These are phyloP conservation scores for Sporisorium scitamineum DNA, from an alignment of 1,284 basidiomycete genomes.

Conservation along the genomic window DNA sequence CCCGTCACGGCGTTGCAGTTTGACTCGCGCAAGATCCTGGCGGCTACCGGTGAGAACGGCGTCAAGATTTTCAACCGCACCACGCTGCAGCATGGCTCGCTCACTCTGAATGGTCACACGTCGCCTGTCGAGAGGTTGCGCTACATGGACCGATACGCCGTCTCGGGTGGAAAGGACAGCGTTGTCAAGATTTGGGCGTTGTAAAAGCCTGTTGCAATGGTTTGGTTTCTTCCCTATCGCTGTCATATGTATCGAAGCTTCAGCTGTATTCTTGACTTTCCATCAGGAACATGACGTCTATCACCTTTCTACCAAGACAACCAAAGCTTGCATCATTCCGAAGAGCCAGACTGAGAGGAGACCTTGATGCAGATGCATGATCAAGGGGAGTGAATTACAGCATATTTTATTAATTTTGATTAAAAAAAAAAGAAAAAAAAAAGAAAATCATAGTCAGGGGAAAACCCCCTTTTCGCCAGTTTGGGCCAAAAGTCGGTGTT, in stretches of 20 bases:
- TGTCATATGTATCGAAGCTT: background rate
- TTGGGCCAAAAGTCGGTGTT: too few species aligned
- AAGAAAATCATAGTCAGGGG: background rate
- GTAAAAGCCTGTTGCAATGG: slow-evolving; percentile 69
- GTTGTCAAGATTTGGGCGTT: slow-evolving; percentile 95
- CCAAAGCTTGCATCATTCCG: too few species aligned
- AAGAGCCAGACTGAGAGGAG: background rate
- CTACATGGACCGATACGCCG: slow-evolving; percentile 96
- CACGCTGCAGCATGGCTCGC: slow-evolving; percentile 84
- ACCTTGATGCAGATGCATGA: too few species aligned
- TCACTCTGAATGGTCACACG: slow-evolving; percentile 90
- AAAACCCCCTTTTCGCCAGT: background rate
- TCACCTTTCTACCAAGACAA: background rate
- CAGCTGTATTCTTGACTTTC: background rate
- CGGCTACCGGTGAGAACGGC: slow-evolving; percentile 92
- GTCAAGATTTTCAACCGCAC: slow-evolving; percentile 97
- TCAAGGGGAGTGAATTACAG: too few species aligned
- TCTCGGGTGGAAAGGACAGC: slow-evolving; percentile 88
- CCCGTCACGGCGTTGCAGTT: slow-evolving; percentile 93
- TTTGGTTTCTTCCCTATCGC: too few species aligned
- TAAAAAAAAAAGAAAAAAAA: too few species aligned
- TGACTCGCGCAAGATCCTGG: slow-evolving; percentile 89
- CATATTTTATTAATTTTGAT: background rate
- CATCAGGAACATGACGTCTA: background rate
- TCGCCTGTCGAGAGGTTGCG: slow-evolving; percentile 88